Evolutionary conservation across 2,329 filamentous ascomycete species (phyloP), one percentile per base, ranked within the genome.

Genomic region (Penicillium sp.): DNA sequence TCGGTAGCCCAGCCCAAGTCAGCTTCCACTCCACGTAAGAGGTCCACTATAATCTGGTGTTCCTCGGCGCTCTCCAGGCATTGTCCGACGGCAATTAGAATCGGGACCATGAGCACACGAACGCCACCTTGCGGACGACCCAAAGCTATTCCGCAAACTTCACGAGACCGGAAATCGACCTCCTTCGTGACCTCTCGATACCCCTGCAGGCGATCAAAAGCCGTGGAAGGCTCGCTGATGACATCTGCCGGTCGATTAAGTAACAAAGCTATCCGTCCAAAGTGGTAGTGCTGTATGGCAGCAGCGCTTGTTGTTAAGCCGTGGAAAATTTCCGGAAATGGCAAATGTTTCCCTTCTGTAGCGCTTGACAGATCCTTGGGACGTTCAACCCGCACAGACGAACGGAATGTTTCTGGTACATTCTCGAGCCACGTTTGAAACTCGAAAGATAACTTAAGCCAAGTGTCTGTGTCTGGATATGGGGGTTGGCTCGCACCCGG

Each of bases 201-300:
- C 2, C 79, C 81, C 42, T 80, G 79, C 36, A 86, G 72, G 11
- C 83, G 78, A 55, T 79, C 79, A 43, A 79, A 80, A 0, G 85
- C 74, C 3, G 81, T 83, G 18, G 78, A 79, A 18, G 78, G 75
- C 3, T 75, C 77, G 44, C 77, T 78, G 3, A 82, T 81, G 0
- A 79, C 81, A 53, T 86, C 80, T 14, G 80, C 77, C 1, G 82
- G 83, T 54, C 82, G 81, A 62, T 88, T 86, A 58, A 86, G 78
- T 11, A 86, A 76, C 0, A 88, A 67, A 4, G 86, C 77, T 10
- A 87, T 84, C 42, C 83, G 79, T 1, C 83, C 83, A 75, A 88
- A 87, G 62, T 88, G 83, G 59, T 86, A 87, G 55, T 80, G 80
- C 62, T 87, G 84, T 79, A 87, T 86, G 0, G 84, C 81, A 4